Evolutionary conservation across 768 basidiomycete genomes (phyloP).

Genomic region (Auriculariales sp.): DNA sequence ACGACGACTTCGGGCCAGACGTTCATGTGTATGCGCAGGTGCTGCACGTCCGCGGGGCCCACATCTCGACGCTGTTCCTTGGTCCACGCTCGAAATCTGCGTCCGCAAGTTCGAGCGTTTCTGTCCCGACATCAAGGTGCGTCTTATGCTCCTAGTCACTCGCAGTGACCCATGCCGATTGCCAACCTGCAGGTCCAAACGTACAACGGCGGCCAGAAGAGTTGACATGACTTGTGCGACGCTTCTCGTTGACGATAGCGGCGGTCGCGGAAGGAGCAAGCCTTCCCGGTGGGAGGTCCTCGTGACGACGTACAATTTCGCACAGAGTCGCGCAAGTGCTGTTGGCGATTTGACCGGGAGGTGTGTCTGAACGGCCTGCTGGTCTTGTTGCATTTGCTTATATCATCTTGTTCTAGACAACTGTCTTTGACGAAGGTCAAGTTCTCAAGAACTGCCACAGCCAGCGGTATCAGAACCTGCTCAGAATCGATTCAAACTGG

Average conservation of each 20-base stretch:
- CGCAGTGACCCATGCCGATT: too few relatives aligned
- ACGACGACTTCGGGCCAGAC: too few relatives aligned
- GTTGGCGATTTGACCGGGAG: slow-evolving; percentile 82
- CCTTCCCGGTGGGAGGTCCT: slow-evolving; percentile 75
- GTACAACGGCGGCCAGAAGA: slow-evolving; percentile 88
- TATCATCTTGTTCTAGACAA: slow-evolving; percentile 67
- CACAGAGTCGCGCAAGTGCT: slow-evolving; percentile 88
- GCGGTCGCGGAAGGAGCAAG: too few relatives aligned
- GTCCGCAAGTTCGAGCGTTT: slow-evolving; percentile 90
- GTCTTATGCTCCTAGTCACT: too few relatives aligned
- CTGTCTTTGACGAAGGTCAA: slow-evolving; percentile 95
- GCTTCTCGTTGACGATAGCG: slow-evolving; percentile 44
- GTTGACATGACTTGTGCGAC: slow-evolving; percentile 60
- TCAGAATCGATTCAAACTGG: slow-evolving; percentile 81
- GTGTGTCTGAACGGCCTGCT: too few relatives aligned
- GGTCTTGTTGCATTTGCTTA: too few relatives aligned
- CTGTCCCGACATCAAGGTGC: slow-evolving; percentile 68
- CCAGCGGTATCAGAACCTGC: slow-evolving; percentile 82
- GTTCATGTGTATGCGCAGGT: too few relatives aligned
- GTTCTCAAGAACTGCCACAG: slow-evolving; percentile 95
- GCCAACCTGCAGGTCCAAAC: too few relatives aligned
- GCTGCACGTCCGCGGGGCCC: too few relatives aligned
- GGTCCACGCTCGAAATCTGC: slow-evolving; percentile 97
- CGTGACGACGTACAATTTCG: slow-evolving; percentile 91
- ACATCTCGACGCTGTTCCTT: slow-evolving; percentile 93